Conservation (phyloP, 257 asterid genomes). For the Coffea canephora region DNA sequence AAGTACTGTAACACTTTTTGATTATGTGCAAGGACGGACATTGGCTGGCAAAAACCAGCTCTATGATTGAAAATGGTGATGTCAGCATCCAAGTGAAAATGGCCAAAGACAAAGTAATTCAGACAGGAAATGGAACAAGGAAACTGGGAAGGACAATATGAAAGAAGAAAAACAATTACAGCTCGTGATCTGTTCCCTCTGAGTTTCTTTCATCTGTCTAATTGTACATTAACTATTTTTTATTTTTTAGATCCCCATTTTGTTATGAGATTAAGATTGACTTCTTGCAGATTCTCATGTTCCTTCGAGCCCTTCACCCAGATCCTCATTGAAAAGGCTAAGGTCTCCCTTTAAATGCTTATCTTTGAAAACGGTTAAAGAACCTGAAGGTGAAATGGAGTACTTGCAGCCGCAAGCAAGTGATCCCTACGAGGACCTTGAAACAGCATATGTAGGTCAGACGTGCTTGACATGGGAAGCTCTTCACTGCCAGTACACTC, state of each 20-base stretch:
- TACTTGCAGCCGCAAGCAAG: conserved; percentile 60
- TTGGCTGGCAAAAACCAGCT: no score
- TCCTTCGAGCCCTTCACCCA: conserved; percentile 61
- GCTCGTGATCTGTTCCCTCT: background rate
- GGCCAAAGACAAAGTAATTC: no score
- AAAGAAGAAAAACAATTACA: background rate
- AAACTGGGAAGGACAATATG: no score
- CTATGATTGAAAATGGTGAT: no score
- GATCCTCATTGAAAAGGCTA: conserved; percentile 69
- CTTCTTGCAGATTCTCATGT: conserved; percentile 51
- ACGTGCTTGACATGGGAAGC: conserved; percentile 98
- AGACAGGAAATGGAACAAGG: no score
- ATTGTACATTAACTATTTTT: background rate
- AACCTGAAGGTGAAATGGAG: conserved; percentile 68
- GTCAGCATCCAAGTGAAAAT: no score
- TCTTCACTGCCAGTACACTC: conserved; percentile 86
- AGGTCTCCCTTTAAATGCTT: conserved; percentile 82
- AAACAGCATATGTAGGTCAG: conserved; percentile 84
- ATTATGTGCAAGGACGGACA: no score
- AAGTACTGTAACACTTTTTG: no score
- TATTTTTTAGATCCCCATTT: conserved; percentile 3
- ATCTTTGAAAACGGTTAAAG: conserved; percentile 66
- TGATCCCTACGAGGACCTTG: conserved; percentile 69
- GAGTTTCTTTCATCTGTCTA: background rate
- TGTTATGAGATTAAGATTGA: conserved; percentile 3